Evolutionary conservation across 1,284 basidiomycete species (phyloP).

Genomic region (Cryptococcus sp.): DNA sequence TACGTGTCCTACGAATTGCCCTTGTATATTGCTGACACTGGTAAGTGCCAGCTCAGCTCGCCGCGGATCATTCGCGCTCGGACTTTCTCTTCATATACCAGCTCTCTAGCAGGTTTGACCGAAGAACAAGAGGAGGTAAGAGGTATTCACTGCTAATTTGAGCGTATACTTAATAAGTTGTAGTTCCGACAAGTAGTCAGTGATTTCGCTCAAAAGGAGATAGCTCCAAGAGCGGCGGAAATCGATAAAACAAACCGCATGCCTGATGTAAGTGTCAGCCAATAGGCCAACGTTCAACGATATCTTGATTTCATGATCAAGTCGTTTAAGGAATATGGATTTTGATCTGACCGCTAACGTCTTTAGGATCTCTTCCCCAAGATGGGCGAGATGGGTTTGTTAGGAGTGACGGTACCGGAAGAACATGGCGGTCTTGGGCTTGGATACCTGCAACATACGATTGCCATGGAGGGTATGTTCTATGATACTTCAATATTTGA

Average conservation of each 20-base stretch:
- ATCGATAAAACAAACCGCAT: conserved; percentile 78
- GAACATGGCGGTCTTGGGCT: conserved; percentile 72
- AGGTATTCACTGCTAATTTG: not conserved
- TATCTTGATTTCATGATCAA: not conserved
- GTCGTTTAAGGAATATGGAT: too few relatives aligned
- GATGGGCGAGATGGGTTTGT: conserved; percentile 69
- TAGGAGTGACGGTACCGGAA: conserved; percentile 74
- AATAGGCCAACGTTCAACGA: not conserved
- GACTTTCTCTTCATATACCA: conserved; percentile 57
- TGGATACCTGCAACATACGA: conserved; percentile 80
- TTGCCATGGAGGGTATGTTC: conserved; percentile 74
- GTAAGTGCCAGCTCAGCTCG: too few relatives aligned
- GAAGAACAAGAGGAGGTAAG: conserved; percentile 76
- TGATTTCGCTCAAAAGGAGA: conserved; percentile 71
- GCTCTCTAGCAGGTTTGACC: conserved; percentile 71
- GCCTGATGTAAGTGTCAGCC: conserved; percentile 56
- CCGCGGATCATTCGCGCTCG: too few relatives aligned
- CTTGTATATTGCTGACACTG: too few relatives aligned
- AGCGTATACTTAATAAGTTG: not conserved
- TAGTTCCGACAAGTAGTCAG: conserved; percentile 74
- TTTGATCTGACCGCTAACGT: not conserved
- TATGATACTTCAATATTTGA: not conserved
- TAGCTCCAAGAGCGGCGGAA: conserved; percentile 74
- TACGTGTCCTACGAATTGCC: too few relatives aligned
- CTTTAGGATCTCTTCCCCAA: conserved; percentile 79